Evolutionary conservation across 257 asterid species (phyloP), one percentile per base, ranked within the genome.

Genomic region (Ehretia macrophylla): DNA sequence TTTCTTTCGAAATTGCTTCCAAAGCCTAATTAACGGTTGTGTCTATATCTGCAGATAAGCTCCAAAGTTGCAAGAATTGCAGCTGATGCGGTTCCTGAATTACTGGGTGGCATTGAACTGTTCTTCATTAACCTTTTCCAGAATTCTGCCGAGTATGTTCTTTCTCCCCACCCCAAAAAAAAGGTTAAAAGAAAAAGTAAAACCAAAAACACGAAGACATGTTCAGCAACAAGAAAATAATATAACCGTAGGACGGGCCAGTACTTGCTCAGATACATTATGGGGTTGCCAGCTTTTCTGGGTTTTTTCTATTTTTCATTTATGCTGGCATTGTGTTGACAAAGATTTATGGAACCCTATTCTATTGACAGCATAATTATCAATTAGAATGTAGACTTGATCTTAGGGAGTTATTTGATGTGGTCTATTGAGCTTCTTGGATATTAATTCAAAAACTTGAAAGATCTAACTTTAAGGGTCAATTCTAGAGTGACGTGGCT

Each of bases 31-130:
- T 38, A 27, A 14, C 14, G 5, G 35, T 48, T 20, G 17, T 35
- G 63, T 46, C 17, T 27, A 20, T 45, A 19, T 52, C 57, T 22
- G 12, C 65, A 78, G 80, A 51, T 61, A 44, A 64, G 77, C 64
- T 44, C 52, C 23, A 60, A 53, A 48, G 69, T 71, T 55, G 65
- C 70, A 53, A 74, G 52, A 42, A 68, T 78, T 56, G 22, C 60
- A 42, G 55, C 57, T 42, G 83, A 78, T 49, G 78, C 77, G 27
- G 68, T 71, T 63, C 83, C 80, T 20, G 66, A 60, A n/a, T 60
- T 74, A 62, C 63, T 64, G 51, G 23, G 58, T 53, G 67, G 56
- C 52, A 32, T 74, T 13, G 74, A 74, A 60, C 65, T 60, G 59
- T 74, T 74, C 54, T 64, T 62, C 75, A 62, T 68, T 58, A 51